Evolutionary conservation across 2,329 filamentous ascomycete species (phyloP).

Genomic region (Juglanconis juglandina): DNA sequence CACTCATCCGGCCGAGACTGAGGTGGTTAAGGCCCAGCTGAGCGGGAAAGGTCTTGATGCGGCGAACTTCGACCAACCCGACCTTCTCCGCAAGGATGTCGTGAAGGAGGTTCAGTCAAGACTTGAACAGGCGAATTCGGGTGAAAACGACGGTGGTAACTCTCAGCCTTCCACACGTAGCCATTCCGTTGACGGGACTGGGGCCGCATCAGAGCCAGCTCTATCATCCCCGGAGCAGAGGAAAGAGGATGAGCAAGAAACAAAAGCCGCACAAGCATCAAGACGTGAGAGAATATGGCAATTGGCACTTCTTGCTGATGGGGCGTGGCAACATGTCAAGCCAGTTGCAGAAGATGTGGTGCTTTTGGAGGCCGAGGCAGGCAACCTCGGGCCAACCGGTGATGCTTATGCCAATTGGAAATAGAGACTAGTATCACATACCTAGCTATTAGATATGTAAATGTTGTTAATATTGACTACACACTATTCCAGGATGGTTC

Average conservation of each 20-base stretch:
- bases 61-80: not conserved
- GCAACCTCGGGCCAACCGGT: not conserved
- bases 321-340: conserved; percentile 1
- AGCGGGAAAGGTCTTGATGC: not conserved
- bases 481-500: too few relatives aligned
- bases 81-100: not conserved
- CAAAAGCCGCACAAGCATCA: not conserved
- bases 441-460: too few relatives aligned
- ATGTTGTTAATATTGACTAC: too few relatives aligned
- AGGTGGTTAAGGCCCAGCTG: not conserved
- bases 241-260: not conserved
- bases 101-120: not conserved
- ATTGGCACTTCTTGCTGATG: not conserved
- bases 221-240: not conserved
- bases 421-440: too few relatives aligned
- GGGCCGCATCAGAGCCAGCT: not conserved
- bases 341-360: not conserved
- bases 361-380: not conserved
- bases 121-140: not conserved
- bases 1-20: not conserved
- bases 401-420: not conserved
- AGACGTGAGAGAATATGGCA: not conserved
- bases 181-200: not conserved
- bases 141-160: not conserved
- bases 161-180: not conserved